Base-by-base conservation (phyloP, 2,329 filamentous ascomycete genomes). In the Beauveria medogensis region DNA sequence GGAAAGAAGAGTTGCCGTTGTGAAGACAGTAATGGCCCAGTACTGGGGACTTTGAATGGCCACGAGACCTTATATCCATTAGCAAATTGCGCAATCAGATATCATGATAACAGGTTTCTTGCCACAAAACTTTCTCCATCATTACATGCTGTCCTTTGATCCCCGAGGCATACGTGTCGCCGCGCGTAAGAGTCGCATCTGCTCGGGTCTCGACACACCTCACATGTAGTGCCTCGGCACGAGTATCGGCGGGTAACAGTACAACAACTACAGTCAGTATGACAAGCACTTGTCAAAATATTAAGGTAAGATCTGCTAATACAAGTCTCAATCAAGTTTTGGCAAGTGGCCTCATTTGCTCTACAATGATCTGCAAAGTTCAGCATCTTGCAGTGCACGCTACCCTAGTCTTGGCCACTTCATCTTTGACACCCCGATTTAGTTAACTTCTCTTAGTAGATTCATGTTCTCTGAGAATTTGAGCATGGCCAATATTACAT, bases 201-300 rank as follows among this genome's bases (percentile, higher is more conserved):
- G 26, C 55, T 50, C 22, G 28, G 55, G 16, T 18, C n/a, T n/a
- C 16, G 26, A 40, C 30, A 18, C 9, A 20, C 55, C 10, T 50
- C 55, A 58, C 44, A 58, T 50, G 44, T 58, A 58, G 44, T 40
- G 30, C 46, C 43, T 48, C 55, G 41, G 55, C 44, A 43, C n/a
- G 5, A 16, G 7, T 5, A 40, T 54, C 51, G 37, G 51, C 34
- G 50, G 34, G 30, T 16, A 37, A 4, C 34, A 22, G 26, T 10
- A 51, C 3, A 34, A 14, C 8, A 34, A 34, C 30, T 34, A 34
- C 30, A 14, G 12, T 34, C 30, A 34, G 4, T 14, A 34, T 14
- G 30, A 1, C 30, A 34, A 12, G 30, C 30, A 34, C 12, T 34
- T 34, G 30, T 14, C 30, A 1, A 34, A 12, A 34, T 14, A 14